Percentiles rank a stretch among this genome's conserved stretches.
These are phyloP conservation scores for Thielaviopsis euricoi DNA, from an alignment of 2,329 filamentous ascomycete genomes.

Conservation along the genomic window DNA sequence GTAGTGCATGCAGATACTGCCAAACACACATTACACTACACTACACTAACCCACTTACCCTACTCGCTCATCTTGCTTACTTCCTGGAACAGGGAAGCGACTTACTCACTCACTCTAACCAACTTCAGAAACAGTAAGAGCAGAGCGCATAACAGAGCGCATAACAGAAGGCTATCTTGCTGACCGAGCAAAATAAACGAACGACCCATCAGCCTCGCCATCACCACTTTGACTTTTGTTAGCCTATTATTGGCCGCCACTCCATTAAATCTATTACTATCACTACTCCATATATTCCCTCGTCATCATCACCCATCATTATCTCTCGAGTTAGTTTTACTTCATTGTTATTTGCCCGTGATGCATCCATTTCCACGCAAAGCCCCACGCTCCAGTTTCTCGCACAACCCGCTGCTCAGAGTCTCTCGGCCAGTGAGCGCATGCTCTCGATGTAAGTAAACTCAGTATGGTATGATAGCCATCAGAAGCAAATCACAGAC, in stretches of 20 bases:
- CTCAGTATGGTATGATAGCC: neutral
- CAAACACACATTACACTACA: too few species aligned
- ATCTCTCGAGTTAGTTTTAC: neutral
- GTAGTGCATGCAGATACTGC: neutral
- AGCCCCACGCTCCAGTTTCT: constrained; percentile 29
- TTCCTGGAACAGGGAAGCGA: neutral
- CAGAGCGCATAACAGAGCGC: too few species aligned
- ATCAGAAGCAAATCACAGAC: neutral
- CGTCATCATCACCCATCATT: neutral
- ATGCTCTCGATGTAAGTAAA: constrained; percentile 51
- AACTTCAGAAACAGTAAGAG: too few species aligned
- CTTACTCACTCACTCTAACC: too few species aligned
- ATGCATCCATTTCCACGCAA: neutral
- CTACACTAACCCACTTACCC: neutral
- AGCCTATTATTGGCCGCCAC: neutral
- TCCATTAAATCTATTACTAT: neutral
- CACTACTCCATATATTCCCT: neutral
- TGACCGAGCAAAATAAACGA: neutral
- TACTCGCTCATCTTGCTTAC: neutral
- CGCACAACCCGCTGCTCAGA: constrained; percentile 43
- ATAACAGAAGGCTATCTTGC: neutral
- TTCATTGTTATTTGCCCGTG: neutral
- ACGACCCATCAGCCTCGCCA: neutral
- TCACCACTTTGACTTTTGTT: neutral
- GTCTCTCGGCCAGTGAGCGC: constrained; percentile 69